phyloP scores from a whole-genome alignment of 805 yeast species.

The Yamadazyma akitaensis region DNA sequence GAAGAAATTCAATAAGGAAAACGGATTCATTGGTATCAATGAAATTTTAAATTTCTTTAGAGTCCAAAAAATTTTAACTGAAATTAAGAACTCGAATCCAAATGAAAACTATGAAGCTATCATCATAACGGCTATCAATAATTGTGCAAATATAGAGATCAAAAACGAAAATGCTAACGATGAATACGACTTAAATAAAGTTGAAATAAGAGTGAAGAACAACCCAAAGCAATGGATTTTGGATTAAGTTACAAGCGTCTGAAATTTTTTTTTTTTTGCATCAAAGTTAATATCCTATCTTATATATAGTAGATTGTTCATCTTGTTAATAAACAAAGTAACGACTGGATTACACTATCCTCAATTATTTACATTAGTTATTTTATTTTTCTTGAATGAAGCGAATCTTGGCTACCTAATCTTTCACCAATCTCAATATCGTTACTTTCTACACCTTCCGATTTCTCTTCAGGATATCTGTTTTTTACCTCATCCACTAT shows the following conservation, averaged over 20 bases:
- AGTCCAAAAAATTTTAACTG: slow-evolving; percentile 53
- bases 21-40: slow-evolving; percentile 65
- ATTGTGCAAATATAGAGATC: slow-evolving; percentile 51
- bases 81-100: slow-evolving; percentile 30
- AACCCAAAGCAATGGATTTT: slow-evolving; percentile 70
- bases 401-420: background rate
- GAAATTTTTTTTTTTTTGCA: slow-evolving; percentile 7
- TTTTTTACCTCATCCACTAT: slow-evolving; percentile 22
- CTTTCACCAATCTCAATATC: slow-evolving; percentile 1
- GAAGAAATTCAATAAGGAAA: slow-evolving; percentile 66
- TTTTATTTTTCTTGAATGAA: background rate
- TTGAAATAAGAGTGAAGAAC: slow-evolving; percentile 57
- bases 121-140: slow-evolving; percentile 52
- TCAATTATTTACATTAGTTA: background rate
- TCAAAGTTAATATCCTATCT: slow-evolving; percentile 3
- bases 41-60: slow-evolving; percentile 72
- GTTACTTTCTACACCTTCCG: background rate
- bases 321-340: slow-evolving; percentile 4
- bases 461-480: slow-evolving; percentile 1
- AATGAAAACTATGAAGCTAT: slow-evolving; percentile 24
- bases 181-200: slow-evolving; percentile 40
- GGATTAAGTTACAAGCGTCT: slow-evolving; percentile 6
- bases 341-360: background rate
- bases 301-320: slow-evolving; percentile 8
- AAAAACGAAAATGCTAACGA: slow-evolving; percentile 33